phyloP scores from a whole-genome alignment of 352 stramenopile genomes.

The Phytophthora colocasiae region DNA sequence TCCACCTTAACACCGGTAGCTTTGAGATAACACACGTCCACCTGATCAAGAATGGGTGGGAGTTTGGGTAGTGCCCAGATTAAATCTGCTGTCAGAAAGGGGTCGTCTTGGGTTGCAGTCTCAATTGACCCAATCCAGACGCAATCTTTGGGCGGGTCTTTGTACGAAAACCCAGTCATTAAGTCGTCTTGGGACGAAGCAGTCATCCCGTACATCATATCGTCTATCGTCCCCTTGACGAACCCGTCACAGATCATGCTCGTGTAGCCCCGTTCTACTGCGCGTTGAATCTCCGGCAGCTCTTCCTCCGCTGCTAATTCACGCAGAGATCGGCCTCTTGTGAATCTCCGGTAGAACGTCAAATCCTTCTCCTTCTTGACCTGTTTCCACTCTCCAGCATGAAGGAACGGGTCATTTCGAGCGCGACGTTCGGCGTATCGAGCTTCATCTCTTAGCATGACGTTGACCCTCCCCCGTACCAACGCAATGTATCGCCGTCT shows the following conservation, averaged over 20 bases:
- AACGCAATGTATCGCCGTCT: conserved; percentile 41
- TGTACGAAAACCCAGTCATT: conserved; percentile 46
- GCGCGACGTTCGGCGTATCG: conserved; percentile 14
- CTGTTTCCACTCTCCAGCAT: conserved; percentile 55
- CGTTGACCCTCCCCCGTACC: conserved; percentile 37
- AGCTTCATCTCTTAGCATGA: conserved; percentile 43
- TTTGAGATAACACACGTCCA: conserved; percentile 54
- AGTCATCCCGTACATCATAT: conserved; percentile 54
- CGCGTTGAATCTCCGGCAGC: conserved; percentile 30
- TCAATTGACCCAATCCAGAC: conserved; percentile 47
- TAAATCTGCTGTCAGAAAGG: conserved; percentile 51
- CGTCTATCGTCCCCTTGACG: conserved; percentile 44
- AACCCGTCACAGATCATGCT: conserved; percentile 41
- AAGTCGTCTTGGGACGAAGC: conserved; percentile 42
- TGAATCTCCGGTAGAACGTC: conserved; percentile 52
- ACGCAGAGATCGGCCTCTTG: conserved; percentile 32
- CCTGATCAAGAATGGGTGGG: conserved; percentile 31
- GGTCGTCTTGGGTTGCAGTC: conserved; percentile 30
- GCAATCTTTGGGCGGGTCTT: conserved; percentile 44
- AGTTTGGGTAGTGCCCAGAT: conserved; percentile 32
- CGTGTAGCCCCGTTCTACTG: conserved; percentile 38
- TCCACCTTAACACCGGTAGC: conserved; percentile 48
- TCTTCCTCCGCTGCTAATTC: conserved; percentile 40
- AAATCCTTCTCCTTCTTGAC: conserved; percentile 43
- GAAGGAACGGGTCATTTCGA: conserved; percentile 41